phyloP scores from a whole-genome alignment of 495 filamentous ascomycete genomes.

The Xylaria venustula region DNA sequence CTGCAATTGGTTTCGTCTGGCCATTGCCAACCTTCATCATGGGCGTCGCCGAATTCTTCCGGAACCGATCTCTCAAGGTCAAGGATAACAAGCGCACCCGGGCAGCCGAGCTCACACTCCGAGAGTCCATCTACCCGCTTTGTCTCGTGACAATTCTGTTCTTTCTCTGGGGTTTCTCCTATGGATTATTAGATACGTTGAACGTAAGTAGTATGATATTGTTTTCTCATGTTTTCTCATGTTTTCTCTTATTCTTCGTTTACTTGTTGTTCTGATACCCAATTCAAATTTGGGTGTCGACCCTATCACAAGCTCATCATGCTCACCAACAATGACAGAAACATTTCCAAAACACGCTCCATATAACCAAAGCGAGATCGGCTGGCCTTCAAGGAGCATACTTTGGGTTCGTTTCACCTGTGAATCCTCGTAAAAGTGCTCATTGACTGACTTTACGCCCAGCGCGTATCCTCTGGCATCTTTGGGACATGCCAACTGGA shows the following conservation, averaged over 20 bases:
- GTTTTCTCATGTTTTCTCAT: neutral
- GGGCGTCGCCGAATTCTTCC: constrained; percentile 33
- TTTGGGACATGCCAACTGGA: constrained; percentile 63
- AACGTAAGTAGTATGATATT: constrained; percentile 15
- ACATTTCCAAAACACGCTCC: constrained; percentile 40
- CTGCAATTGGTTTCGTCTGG: neutral
- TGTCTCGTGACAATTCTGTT: constrained; percentile 70
- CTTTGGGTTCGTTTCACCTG: constrained; percentile 31
- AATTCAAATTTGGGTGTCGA: too few species aligned
- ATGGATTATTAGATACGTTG: constrained; percentile 64
- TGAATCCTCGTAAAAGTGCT: neutral
- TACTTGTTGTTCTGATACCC: too few species aligned
- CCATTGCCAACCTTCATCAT: constrained; percentile 20
- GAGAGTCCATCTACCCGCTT: constrained; percentile 52
- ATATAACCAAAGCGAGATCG: constrained; percentile 32
- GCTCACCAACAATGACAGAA: constrained; percentile 20
- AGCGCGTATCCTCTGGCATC: constrained; percentile 60
- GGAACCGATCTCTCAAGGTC: constrained; percentile 37
- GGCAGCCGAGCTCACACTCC: constrained; percentile 57
- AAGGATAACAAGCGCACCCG: constrained; percentile 50
- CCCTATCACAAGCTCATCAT: neutral
- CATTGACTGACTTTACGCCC: constrained; percentile 2
- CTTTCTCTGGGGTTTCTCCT: constrained; percentile 84
- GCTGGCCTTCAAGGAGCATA: constrained; percentile 38
- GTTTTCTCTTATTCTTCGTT: constrained; percentile 25